Evolutionary conservation across 1,139 yeast species (phyloP).

Genomic region (Yamadazyma triangularis): DNA sequence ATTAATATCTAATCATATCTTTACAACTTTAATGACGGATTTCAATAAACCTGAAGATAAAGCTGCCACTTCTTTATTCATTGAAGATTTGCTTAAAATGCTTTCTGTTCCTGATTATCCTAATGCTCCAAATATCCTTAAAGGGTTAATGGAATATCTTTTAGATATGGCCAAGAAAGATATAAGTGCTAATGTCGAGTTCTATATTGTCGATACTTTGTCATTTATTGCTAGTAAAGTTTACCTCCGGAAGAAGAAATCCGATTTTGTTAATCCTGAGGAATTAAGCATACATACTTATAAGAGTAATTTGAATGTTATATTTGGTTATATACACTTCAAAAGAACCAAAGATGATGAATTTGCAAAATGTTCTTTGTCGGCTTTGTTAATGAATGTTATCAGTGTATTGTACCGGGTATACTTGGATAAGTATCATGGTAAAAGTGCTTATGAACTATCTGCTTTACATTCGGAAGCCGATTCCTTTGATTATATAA

Average conservation of each 20-base stretch:
- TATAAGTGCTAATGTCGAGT: neutral
- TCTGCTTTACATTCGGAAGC: neutral
- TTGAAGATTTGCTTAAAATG: neutral
- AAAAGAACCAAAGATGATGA: neutral
- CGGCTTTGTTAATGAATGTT: neutral
- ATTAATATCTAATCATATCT: neutral
- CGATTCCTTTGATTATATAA: neutral
- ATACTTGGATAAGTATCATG: neutral
- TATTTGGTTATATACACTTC: neutral
- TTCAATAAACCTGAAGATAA: neutral
- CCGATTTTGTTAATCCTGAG: neutral
- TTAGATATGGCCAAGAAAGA: neutral
- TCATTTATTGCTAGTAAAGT: neutral
- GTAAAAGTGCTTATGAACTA: no score
- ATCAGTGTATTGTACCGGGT: neutral
- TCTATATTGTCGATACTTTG: neutral
- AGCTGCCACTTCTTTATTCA: neutral
- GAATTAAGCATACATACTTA: no score
- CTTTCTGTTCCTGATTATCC: neutral
- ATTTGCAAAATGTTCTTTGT: no score
- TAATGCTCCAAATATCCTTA: neutral
- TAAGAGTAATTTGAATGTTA: no score
- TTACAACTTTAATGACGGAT: neutral
- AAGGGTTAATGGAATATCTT: neutral
- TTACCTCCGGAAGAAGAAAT: neutral